Conservation (phyloP, 2,329 filamentous ascomycete genomes). For the Geosmithia putterillii region DNA sequence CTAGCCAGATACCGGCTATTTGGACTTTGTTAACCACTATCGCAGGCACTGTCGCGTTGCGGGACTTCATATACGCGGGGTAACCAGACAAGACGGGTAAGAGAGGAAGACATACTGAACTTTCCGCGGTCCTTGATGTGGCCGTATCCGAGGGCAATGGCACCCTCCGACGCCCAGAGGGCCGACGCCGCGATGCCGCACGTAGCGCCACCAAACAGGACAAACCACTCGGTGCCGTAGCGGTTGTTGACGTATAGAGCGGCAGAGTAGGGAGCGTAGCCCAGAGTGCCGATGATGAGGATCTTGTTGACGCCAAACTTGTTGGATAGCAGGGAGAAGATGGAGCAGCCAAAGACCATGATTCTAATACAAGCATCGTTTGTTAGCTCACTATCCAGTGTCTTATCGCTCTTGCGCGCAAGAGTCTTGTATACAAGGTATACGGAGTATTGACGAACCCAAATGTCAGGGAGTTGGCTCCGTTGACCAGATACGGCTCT, state of each 20-base stretch:
- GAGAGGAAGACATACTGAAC: constrained; percentile 15
- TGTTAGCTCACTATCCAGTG: not conserved
- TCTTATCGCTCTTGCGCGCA: too few species aligned
- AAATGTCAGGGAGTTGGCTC: constrained; percentile 36
- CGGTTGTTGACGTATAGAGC: constrained; percentile 37
- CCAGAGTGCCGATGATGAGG: constrained; percentile 30
- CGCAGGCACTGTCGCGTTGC: too few species aligned
- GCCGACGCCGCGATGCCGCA: constrained; percentile 37
- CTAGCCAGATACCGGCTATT: constrained; percentile 36
- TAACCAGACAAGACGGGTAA: not conserved
- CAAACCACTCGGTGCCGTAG: constrained; percentile 39
- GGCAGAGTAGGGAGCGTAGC: constrained; percentile 34
- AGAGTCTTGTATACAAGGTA: too few species aligned
- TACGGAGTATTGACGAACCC: constrained; percentile 16
- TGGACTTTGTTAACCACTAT: accelerated
- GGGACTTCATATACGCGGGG: not conserved
- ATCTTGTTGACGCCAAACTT: constrained; percentile 34
- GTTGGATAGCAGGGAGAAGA: constrained; percentile 31
- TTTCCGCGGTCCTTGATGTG: constrained; percentile 31
- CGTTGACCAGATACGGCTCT: constrained; percentile 40
- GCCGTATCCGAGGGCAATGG: constrained; percentile 35
- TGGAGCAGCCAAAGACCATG: constrained; percentile 29
- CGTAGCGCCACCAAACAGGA: constrained; percentile 32
- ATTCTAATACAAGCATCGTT: constrained; percentile 13
- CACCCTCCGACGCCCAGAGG: constrained; percentile 38